Evolutionary conservation across 2,329 filamentous ascomycete genomes (phyloP).

Genomic region (Exutisphaerella laricina): DNA sequence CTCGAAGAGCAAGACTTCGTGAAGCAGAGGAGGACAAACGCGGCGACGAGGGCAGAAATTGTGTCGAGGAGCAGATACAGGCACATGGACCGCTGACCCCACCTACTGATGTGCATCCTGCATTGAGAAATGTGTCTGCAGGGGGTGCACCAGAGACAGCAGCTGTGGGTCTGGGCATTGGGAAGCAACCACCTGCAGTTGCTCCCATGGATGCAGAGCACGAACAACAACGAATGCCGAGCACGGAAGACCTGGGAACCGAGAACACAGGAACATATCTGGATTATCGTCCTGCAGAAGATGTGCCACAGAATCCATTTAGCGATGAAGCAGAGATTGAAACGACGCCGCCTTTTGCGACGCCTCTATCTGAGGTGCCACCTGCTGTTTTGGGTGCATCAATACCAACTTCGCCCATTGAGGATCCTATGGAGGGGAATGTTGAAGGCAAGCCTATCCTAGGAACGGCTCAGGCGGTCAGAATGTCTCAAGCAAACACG

Average conservation of each 20-base stretch:
- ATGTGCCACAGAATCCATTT: constrained; percentile 21
- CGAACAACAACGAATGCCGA: constrained; percentile 1
- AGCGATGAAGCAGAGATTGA: constrained; percentile 14
- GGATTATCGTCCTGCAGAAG: constrained; percentile 4
- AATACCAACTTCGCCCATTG: constrained; percentile 4
- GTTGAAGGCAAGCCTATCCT: constrained; percentile 34
- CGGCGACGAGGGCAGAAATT: constrained; percentile 17
- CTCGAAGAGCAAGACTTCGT: constrained; percentile 28
- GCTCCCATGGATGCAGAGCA: constrained; percentile 8
- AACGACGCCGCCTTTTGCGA: constrained; percentile 21
- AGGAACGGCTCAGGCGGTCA: constrained; percentile 45
- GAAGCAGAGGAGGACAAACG: constrained; percentile 52
- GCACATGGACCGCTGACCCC: constrained; percentile 21
- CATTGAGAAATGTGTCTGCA: constrained; percentile 24
- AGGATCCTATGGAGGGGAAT: constrained; percentile 39
- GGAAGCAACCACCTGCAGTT: constrained; percentile 8
- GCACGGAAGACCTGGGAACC: constrained; percentile 8
- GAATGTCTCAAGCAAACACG: constrained; percentile 45
- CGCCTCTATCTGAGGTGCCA: constrained; percentile 13
- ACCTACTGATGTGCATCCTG: constrained; percentile 33
- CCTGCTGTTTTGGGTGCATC: constrained; percentile 5
- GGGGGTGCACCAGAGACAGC: constrained; percentile 14
- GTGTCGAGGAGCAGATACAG: constrained; percentile 26
- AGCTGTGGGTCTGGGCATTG: constrained; percentile 29
- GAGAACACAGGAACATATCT: constrained; percentile 5